Conservation (phyloP, 1,284 basidiomycete species). For the Puccinia triticina region DNA sequence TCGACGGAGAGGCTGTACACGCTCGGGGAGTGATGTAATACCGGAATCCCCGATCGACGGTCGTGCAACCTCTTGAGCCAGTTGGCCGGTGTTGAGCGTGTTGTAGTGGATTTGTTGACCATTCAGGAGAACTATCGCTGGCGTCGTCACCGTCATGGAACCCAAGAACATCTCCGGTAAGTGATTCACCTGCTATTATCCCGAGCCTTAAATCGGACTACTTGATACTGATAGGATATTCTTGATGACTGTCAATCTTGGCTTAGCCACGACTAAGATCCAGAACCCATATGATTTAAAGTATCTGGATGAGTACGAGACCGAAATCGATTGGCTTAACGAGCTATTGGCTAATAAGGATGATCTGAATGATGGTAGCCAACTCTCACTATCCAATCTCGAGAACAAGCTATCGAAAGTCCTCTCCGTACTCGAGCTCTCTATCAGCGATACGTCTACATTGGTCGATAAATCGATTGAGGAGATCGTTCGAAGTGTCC, state of each 20-base stretch:
- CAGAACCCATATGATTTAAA: conserved; percentile 26
- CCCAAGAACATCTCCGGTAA: not conserved
- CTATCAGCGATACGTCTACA: conserved; percentile 80
- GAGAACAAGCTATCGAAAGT: conserved; percentile 74
- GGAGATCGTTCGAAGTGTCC: conserved; percentile 82
- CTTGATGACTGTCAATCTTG: not conserved
- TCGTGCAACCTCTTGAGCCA: no score
- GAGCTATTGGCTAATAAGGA: conserved; percentile 26
- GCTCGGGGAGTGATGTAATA: no score
- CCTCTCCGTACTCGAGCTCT: conserved; percentile 75
- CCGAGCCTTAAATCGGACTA: no score
- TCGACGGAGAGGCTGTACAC: no score
- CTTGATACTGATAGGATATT: not conserved
- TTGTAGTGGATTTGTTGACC: no score
- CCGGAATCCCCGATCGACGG: no score
- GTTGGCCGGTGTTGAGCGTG: no score
- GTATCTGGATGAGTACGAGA: conserved; percentile 36
- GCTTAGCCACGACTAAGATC: not conserved
- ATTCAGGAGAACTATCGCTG: no score
- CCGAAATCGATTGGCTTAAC: conserved; percentile 40
- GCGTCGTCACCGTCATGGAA: not conserved
- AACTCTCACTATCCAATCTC: conserved; percentile 66
- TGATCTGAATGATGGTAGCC: not conserved
- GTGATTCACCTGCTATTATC: no score
- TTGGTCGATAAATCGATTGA: conserved; percentile 82